Base-by-base conservation (phyloP, 306 rosid genomes). In the Begonia masoniana region DNA sequence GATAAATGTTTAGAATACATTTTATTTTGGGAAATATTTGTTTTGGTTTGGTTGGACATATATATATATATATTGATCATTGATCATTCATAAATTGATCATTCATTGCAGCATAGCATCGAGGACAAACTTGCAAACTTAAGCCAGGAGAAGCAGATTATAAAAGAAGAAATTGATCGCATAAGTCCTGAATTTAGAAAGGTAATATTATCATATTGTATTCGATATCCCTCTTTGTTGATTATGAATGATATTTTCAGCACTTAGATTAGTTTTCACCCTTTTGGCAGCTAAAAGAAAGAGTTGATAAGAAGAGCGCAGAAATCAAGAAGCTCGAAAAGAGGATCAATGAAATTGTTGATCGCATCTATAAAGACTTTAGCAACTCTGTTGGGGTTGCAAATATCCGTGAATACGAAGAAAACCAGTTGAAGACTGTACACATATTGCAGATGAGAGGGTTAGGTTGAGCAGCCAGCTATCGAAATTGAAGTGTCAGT, bases 341-440 rank as follows among this genome's bases (percentile, higher is more conserved):
- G 76, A 77, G 80, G 65, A 92, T 86, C 63, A 92, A 92, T 79
- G 88, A 79, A 75, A 92, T 81, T 67, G 82, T 83, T 59, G 99
- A 92, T 66, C 63, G 78, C 58, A 82, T 86, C 53, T 92, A 92
- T 76, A 80, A 58, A 71, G 71, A 84, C 66, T 92, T 92, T 60
- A 92, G 99, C 73, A 71, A 62, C 72, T 79, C 95, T 24, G 95
- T 92, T 66, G 96, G 96, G 67, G 99, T 86, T 56, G 84, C 94
- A 68, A 92, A 92, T 74, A 92, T 92, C 45, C 96, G 99, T 43
- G 99, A 92, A 68, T 92, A 92, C 47, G 99, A 92, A 78, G 99
- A 92, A 77, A 92, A 92, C 55, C 87, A 72, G 68, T 96, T 92
- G 50, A 76, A 87, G 71, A 70, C 59, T 47, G 94, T 95, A 42